These are phyloP conservation scores for Didymella exigua DNA, from an alignment of 2,329 filamentous ascomycete genomes.

Conservation along the genomic window DNA sequence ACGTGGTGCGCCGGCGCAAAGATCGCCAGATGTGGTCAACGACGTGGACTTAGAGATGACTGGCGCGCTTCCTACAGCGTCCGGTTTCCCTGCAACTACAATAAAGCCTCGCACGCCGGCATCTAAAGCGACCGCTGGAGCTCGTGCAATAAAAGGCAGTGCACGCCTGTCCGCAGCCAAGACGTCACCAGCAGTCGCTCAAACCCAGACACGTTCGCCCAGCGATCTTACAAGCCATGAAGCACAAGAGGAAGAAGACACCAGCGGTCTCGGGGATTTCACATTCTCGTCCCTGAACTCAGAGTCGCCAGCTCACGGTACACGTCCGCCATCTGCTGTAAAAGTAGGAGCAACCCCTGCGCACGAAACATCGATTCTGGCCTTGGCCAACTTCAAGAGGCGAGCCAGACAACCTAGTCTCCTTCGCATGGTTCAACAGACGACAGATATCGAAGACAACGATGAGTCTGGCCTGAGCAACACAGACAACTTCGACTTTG, in stretches of 20 bases:
- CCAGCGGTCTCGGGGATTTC: slow-evolving; percentile 41
- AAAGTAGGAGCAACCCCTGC: slow-evolving; percentile 52
- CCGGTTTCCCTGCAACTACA: neutral
- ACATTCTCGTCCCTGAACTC: slow-evolving; percentile 44
- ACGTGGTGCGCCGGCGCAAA: slow-evolving; percentile 26
- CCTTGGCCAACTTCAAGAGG: slow-evolving; percentile 58
- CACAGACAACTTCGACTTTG: slow-evolving; percentile 41
- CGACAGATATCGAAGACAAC: slow-evolving; percentile 53
- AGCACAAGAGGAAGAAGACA: slow-evolving; percentile 26
- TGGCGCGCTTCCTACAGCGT: slow-evolving; percentile 40
- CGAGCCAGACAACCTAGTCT: slow-evolving; percentile 57
- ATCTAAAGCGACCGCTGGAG: slow-evolving; percentile 24
- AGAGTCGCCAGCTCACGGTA: slow-evolving; percentile 44
- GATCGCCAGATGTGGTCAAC: slow-evolving; percentile 24
- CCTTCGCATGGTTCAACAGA: slow-evolving; percentile 56
- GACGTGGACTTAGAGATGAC: slow-evolving; percentile 44
- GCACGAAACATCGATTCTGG: slow-evolving; percentile 54
- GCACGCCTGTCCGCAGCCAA: slow-evolving; percentile 23
- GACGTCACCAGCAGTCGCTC: slow-evolving; percentile 15
- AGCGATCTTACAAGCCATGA: slow-evolving; percentile 15
- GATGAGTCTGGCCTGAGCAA: slow-evolving; percentile 54
- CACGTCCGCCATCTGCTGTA: slow-evolving; percentile 51
- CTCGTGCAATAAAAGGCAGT: slow-evolving; percentile 27
- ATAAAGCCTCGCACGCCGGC: slow-evolving; percentile 30
- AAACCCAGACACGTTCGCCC: slow-evolving; percentile 6